A percentile compares a stretch with the other conserved stretches of the same genome.
phyloP scores from a whole-genome alignment of 2,329 filamentous ascomycete species.

The Rutstroemia sp. region DNA sequence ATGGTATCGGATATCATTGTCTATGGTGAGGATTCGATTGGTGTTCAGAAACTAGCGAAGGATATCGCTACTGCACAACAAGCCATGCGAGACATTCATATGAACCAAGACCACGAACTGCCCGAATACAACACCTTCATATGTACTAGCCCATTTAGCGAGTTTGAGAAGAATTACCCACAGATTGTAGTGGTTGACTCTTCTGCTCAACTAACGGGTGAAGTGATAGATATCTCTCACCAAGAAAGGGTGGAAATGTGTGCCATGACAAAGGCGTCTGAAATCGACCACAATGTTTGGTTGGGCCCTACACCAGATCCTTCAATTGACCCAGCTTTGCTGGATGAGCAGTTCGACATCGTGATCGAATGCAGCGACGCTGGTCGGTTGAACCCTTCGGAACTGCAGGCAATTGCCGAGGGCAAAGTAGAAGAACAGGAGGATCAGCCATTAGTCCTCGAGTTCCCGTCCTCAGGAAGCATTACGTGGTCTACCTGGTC shows the following conservation, averaged over 20 bases:
- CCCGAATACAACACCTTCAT: conserved; percentile 83
- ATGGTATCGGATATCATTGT: conserved; percentile 87
- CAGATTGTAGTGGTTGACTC: conserved; percentile 71
- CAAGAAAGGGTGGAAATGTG: conserved; percentile 92
- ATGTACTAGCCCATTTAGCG: conserved; percentile 53
- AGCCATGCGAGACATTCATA: conserved; percentile 62
- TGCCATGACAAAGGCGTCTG: conserved; percentile 80
- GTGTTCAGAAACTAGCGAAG: conserved; percentile 56
- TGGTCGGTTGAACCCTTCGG: conserved; percentile 65
- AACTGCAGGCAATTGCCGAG: conserved; percentile 56
- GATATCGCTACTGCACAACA: conserved; percentile 70
- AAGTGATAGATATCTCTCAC: conserved; percentile 80
- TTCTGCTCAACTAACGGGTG: conserved; percentile 62
- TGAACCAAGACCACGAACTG: conserved; percentile 44
- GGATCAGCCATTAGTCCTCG: conserved; percentile 41
- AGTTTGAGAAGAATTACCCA: conserved; percentile 63
- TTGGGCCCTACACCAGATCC: conserved; percentile 78
- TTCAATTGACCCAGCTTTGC: conserved; percentile 32
- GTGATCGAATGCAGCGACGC: conserved; percentile 85
- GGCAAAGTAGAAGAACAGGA: conserved; percentile 35
- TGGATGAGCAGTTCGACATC: conserved; percentile 63
- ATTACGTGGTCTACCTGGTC: conserved; percentile 80
- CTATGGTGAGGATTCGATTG: conserved; percentile 67
- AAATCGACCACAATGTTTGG: conserved; percentile 86
- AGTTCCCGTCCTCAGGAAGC: conserved; percentile 93